Evolutionary conservation across 495 filamentous ascomycete species (phyloP), one percentile per base, ranked within the genome.

Genomic region (Neurospora sp.): DNA sequence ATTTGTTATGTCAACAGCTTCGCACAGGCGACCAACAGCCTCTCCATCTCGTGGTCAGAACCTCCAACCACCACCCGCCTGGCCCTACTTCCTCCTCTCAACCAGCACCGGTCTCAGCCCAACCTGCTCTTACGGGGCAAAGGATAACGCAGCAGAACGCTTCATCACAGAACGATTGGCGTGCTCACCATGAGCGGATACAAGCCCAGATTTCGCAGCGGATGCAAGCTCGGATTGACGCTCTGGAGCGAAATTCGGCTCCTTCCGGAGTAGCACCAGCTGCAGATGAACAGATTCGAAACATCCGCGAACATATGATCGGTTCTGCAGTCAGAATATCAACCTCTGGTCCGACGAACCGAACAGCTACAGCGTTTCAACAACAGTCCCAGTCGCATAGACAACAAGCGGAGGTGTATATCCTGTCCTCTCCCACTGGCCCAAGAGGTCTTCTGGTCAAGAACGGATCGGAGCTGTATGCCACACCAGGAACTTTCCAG

Each of bases 41-140:
- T 72, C 81, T 93, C 9, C 91, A 93, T 78, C 86, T 93, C n/a
- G 90, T 90, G 8, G 78, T 92, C 31, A 79, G 84, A 73, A 83
- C 73, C n/a, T 73, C 72, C 44, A 76, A 81, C 68, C 70, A 76
- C n/a, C 78, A 78, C 41, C 12, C 74, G 12, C 80, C 85, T 48
- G 68, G 39, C 38, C 69, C 48, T 68, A 20, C 7, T 39, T 40
- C 69, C 65, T 22, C 70, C 40, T 45, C 75, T 9, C 72, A 72
- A 37, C 70, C 79, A 35, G 75, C 68, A 45, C 75, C 79, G 20
- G 53, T 72, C 14, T 42, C 61, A 16, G 61, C 68, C 71, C 77
- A 77, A 40, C 71, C 42, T 31, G 22, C 12, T 61, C 22, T 31
- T 16, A 61, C 12, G 14, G 27, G 22, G 53, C 53, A 35, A 18